phyloP scores from a whole-genome alignment of 495 filamentous ascomycete species.

The Antarctomyces pellizariae region DNA sequence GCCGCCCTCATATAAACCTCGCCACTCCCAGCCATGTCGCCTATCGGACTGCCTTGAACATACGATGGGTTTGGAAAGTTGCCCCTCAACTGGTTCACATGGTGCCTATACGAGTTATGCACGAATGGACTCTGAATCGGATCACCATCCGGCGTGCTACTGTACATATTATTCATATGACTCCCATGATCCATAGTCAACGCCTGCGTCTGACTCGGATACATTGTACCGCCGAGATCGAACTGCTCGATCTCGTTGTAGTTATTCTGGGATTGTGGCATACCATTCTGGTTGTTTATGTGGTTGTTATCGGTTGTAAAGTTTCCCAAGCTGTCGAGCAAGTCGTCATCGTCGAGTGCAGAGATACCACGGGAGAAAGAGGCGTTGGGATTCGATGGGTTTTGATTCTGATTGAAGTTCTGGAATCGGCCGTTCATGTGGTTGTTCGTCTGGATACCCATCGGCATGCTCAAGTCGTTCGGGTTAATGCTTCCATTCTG shows the following conservation, averaged over 20 bases:
- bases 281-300: slow-evolving; percentile 17
- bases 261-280: slow-evolving; percentile 26
- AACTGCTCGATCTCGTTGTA: slow-evolving; percentile 22
- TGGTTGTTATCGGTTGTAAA: slow-evolving; percentile 19
- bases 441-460: slow-evolving; percentile 8
- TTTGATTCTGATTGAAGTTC: slow-evolving; percentile 10
- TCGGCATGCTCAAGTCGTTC: slow-evolving; percentile 50
- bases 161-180: slow-evolving; percentile 50
- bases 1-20: too few relatives aligned
- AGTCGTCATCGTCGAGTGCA: slow-evolving; percentile 38
- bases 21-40: too few relatives aligned
- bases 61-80: too few relatives aligned
- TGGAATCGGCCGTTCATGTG: slow-evolving; percentile 9
- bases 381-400: slow-evolving; percentile 8
- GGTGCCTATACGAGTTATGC: too few relatives aligned
- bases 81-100: too few relatives aligned
- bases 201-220: slow-evolving; percentile 16
- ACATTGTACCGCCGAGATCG: slow-evolving; percentile 23
- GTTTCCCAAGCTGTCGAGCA: slow-evolving; percentile 29
- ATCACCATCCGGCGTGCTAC: slow-evolving; percentile 66
- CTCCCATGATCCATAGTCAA: slow-evolving; percentile 18
- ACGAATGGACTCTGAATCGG: slow-evolving; percentile 76
- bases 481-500: slow-evolving; percentile 61
- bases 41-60: too few relatives aligned
- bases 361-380: slow-evolving; percentile 22